Conservation (phyloP, 306 rosid species). For the Begonia peltatifolia region DNA sequence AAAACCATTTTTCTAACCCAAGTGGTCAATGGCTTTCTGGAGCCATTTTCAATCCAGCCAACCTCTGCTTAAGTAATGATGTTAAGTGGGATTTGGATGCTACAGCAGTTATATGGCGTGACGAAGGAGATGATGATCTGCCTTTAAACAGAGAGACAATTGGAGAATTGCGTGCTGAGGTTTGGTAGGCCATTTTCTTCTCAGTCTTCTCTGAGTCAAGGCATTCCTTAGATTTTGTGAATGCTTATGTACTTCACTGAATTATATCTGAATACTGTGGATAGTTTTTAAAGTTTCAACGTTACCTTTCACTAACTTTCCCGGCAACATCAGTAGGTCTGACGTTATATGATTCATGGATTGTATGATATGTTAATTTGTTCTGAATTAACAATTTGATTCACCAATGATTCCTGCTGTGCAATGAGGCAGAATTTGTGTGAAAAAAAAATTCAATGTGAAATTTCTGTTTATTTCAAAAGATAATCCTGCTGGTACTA, state of each 20-base stretch:
- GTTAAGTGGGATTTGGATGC: conserved; percentile 48
- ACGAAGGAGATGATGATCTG: conserved; percentile 54
- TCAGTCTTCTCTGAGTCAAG: conserved; percentile 1
- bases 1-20: conserved; percentile 22
- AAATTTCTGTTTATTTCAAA: neutral
- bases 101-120: conserved; percentile 61
- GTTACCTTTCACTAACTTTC: too few species aligned
- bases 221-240: neutral
- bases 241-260: too few species aligned
- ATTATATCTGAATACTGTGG: too few species aligned
- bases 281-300: too few species aligned
- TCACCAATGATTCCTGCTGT: too few species aligned
- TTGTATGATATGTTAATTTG: too few species aligned
- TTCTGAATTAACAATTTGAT: too few species aligned
- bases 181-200: conserved; percentile 48
- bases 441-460: too few species aligned
- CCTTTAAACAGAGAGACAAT: conserved; percentile 55
- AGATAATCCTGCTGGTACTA: conserved; percentile 16
- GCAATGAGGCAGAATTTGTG: too few species aligned
- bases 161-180: conserved; percentile 48
- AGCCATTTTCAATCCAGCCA: conserved; percentile 69
- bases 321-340: too few species aligned
- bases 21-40: conserved; percentile 89
- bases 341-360: too few species aligned
- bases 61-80: conserved; percentile 52